phyloP scores from a whole-genome alignment of 352 stramenopile species.

The Pythium apleroticum region DNA sequence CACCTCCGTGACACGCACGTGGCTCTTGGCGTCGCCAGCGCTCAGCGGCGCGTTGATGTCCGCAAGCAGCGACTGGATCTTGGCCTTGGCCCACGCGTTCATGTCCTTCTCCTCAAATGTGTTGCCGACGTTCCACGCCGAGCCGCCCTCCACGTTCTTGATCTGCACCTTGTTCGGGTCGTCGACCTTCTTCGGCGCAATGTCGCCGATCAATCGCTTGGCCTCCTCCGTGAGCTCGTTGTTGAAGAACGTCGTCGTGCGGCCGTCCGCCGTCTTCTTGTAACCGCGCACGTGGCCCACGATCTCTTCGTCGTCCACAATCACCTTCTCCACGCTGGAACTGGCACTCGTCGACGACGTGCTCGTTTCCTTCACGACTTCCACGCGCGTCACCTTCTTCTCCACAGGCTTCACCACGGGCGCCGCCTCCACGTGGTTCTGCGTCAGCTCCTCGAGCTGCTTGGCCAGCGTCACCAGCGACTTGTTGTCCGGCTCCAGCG shows the following conservation, averaged over 20 bases:
- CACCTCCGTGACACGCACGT: constrained; percentile 64
- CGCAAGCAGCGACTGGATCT: constrained; percentile 61
- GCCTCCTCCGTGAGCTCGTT: constrained; percentile 97
- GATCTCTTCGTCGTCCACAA: constrained; percentile 71
- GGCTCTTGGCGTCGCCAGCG: constrained; percentile 27
- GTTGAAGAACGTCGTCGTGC: constrained; percentile 99
- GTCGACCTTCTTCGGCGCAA: constrained; percentile 84
- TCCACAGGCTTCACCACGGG: constrained; percentile 26
- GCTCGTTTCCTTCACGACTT: constrained; percentile 34
- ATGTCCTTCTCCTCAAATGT: constrained; percentile 94
- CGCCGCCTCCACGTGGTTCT: constrained; percentile 54
- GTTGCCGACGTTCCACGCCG: constrained; percentile 93
- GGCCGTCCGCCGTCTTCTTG: constrained; percentile 96
- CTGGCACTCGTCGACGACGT: constrained; percentile 1
- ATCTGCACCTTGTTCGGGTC: constrained; percentile 73
- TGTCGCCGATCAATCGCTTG: constrained; percentile 98
- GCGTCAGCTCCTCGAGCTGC: constrained; percentile 60
- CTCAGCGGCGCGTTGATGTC: constrained; percentile 41
- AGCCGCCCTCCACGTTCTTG: constrained; percentile 82
- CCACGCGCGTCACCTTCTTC: constrained; percentile 64
- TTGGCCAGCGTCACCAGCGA: constrained; percentile 60
- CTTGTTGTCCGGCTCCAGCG: constrained; percentile 73
- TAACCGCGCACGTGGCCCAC: constrained; percentile 88
- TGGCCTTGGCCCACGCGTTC: constrained; percentile 81
- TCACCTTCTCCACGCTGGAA: constrained; percentile 24